Conservation (phyloP, 768 basidiomycete genomes). For the Albatrellus ellisii region DNA sequence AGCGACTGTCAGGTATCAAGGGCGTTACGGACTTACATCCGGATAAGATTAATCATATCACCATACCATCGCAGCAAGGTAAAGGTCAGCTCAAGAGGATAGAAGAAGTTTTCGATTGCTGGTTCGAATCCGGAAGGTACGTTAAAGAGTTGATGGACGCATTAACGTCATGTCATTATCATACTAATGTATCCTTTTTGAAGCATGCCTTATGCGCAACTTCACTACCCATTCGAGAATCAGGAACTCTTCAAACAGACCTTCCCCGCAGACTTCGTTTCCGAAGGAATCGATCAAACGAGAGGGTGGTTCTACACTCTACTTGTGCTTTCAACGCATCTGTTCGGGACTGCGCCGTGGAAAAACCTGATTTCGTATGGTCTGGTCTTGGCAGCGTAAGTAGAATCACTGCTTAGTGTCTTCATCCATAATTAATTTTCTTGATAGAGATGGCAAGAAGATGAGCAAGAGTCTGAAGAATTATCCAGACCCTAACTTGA, state of each 20-base stretch:
- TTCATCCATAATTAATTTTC: neutral
- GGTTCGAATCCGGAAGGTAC: slow-evolving; percentile 98
- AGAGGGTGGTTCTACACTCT: slow-evolving; percentile 99
- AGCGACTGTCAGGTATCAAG: slow-evolving; percentile 68
- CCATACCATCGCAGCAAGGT: slow-evolving; percentile 83
- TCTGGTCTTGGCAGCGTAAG: slow-evolving; percentile 87
- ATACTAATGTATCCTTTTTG: slow-evolving; percentile 2
- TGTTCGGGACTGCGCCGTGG: slow-evolving; percentile 92
- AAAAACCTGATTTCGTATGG: slow-evolving; percentile 96
- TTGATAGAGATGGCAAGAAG: slow-evolving; percentile 84
- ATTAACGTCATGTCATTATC: neutral
- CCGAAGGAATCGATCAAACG: slow-evolving; percentile 97
- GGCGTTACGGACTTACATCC: slow-evolving; percentile 87
- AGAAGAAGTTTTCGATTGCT: slow-evolving; percentile 99
- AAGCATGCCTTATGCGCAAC: slow-evolving; percentile 98
- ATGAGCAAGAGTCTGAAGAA: slow-evolving; percentile 98
- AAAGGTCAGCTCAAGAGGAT: slow-evolving; percentile 79
- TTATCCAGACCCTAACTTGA: slow-evolving; percentile 88
- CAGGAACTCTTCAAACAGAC: slow-evolving; percentile 71
- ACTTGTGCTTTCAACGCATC: slow-evolving; percentile 88
- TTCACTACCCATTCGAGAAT: slow-evolving; percentile 98
- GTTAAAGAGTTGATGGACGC: slow-evolving; percentile 12
- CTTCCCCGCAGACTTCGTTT: slow-evolving; percentile 95
- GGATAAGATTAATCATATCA: slow-evolving; percentile 92
- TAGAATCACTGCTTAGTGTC: slow-evolving; percentile 11